Base-by-base conservation (phyloP, 2,329 filamentous ascomycete genomes). In the Thyridium curvatum region DNA sequence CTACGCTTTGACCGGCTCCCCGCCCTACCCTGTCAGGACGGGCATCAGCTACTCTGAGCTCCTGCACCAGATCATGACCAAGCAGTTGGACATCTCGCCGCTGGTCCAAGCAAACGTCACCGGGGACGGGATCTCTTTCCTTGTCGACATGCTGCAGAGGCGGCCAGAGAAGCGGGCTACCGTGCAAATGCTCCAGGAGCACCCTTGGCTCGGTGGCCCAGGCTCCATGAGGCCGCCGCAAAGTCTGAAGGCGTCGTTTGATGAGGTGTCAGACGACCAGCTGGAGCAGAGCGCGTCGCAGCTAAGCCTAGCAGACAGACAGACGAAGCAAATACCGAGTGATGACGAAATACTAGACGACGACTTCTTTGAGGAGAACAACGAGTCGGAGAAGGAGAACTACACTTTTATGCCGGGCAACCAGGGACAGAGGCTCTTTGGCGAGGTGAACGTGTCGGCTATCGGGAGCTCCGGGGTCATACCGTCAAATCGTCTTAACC, bases 51-150 rank as follows among this genome's bases (percentile, higher is more conserved):
- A 91, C 44, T 80, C 81, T 4, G 84, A 86, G 50, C 82, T 97
- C 62, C 75, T 95, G 42, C 72, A 87, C 45, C 85, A 80, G 46
- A 93, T 97, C 55, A 95, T 96, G 85, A 86, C 80, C 5, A 81
- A 73, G 3, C 69, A 77, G 0, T 65, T 93, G 6, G 78, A 94
- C 50, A 73, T 77, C 12, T 59, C 64, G 12, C 79, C 86, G 1
- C 67, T 97, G 17, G 62, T 74, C 9, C 55, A 64, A 6, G 63
- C 60, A 9, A 65, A 68, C 0, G 68, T 93, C 8, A 88, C 88
- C 0, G 64, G 74, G 2, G 58, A 68, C 3, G 86, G 83, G 10
- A 77, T 94, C 35, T 75, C 89, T 47, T 86, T 95, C 49, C 66
- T 97, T 26, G 65, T 68, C 13, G 68, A 70, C n/a, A 93, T 96